phyloP scores from a whole-genome alignment of 1,284 basidiomycete genomes.

The Trichosporon sp. region DNA sequence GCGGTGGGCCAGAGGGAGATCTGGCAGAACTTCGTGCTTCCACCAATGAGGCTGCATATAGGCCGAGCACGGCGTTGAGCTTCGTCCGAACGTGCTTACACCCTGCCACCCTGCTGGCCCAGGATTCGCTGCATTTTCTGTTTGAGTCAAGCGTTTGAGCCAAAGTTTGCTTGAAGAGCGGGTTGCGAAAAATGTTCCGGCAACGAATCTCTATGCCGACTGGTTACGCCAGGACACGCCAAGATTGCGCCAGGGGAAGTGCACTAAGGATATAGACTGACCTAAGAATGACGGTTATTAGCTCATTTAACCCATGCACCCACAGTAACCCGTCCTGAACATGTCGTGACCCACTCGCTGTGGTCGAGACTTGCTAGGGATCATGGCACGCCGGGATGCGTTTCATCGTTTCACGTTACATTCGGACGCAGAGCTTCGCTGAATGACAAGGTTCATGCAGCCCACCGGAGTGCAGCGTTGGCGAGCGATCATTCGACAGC shows the following conservation, averaged over 20 bases:
- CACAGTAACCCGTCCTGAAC: too few species aligned
- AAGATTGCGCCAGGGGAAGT: too few species aligned
- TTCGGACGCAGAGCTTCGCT: background rate
- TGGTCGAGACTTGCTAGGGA: background rate
- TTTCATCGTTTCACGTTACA: background rate
- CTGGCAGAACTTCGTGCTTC: conserved; percentile 29
- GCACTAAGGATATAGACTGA: too few species aligned
- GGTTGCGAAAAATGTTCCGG: background rate
- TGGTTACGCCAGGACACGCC: too few species aligned
- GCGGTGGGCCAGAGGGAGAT: conserved; percentile 26
- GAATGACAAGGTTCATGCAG: background rate
- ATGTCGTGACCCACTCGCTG: background rate
- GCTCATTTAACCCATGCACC: background rate
- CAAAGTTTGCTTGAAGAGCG: background rate
- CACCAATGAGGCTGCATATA: background rate
- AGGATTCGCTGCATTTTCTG: background rate
- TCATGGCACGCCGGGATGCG: too few species aligned
- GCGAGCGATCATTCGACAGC: background rate
- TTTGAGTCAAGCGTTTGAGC: too few species aligned
- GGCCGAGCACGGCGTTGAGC: too few species aligned
- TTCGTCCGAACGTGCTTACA: background rate
- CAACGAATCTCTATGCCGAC: too few species aligned
- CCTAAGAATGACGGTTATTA: background rate
- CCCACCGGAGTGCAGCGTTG: background rate
- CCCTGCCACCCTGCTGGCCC: background rate